These are phyloP conservation scores for Nitzschia sp. DNA, from an alignment of 108 stramenopile genomes.

Conservation along the genomic window DNA sequence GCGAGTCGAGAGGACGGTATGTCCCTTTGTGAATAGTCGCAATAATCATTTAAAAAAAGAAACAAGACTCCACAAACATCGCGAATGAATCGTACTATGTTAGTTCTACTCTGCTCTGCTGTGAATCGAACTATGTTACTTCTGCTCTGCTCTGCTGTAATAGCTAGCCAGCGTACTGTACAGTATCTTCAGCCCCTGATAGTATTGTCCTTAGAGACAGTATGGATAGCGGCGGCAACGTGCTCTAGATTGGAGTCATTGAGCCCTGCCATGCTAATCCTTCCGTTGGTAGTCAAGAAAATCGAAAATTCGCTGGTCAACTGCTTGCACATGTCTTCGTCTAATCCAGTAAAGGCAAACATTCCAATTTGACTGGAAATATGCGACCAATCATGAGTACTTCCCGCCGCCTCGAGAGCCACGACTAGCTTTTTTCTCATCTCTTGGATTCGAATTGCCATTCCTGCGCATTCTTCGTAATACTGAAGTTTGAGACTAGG, in stretches of 20 bases:
- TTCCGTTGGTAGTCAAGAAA: conserved; percentile 89
- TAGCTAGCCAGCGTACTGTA: too few species aligned
- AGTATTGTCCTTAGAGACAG: conserved; percentile 75
- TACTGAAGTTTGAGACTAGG: conserved; percentile 60
- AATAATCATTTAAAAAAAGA: too few species aligned
- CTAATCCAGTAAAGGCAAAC: conserved; percentile 94
- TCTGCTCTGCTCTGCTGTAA: too few species aligned
- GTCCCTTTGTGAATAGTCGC: conserved; percentile 40
- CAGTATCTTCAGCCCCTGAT: conserved; percentile 21
- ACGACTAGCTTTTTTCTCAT: conserved; percentile 74
- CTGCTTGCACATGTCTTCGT: conserved; percentile 74
- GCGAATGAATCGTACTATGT: too few species aligned
- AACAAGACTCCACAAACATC: too few species aligned
- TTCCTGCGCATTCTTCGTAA: conserved; percentile 70
- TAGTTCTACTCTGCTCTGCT: too few species aligned
- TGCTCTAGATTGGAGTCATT: conserved; percentile 86
- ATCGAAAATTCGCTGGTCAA: conserved; percentile 76
- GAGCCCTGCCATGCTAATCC: conserved; percentile 93
- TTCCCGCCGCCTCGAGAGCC: conserved; percentile 64
- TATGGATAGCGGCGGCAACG: conserved; percentile 85
- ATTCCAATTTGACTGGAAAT: conserved; percentile 94
- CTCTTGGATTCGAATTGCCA: conserved; percentile 82
- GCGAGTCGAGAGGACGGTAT: conserved; percentile 42
- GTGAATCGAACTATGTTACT: too few species aligned
- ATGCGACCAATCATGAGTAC: conserved; percentile 85